Evolutionary conservation across 805 yeast species (phyloP), one percentile per base, ranked within the genome.

Genomic region (Candida odintsovae): DNA sequence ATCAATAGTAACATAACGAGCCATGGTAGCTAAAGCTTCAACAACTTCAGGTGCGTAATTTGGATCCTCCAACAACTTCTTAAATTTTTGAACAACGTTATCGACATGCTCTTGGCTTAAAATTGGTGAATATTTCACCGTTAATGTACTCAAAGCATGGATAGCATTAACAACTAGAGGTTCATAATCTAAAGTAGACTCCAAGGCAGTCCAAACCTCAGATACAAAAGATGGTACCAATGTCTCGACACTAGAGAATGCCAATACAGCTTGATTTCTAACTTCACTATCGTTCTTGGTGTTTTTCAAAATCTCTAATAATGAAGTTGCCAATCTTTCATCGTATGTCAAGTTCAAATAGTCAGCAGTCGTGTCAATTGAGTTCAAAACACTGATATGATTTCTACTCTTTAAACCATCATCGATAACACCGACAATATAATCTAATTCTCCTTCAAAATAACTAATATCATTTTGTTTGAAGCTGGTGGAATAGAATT

Each of bases 211-310:
- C 31, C 70, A 65, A 10, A 67, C 56, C 10, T 61, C 51, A 4
- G 44, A 50, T 25, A 69, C 55, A 25, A 64, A 55, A 5, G 42
- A 48, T 8, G 48, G 22, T 15, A 65, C 56, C 23, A 66, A 35
- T 2, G 55, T 50, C n/a, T 53, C 55, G 41, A 69, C 45, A 26
- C 51, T 44, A 12, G 67, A 66, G 12, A 69, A 38, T 3, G 60
- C 62, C 36, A 52, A 54, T 16, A 69, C 60, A 1, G 74, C 69
- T n/a, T 52, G 50, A 38, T 64, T 69, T 48, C 73, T 57, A 6
- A 69, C 54, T 31, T 68, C 73, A 46, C 68, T 58, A 38, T 64
- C 72, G 26, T 61, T 57, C 36, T 70, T 64, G 3, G 68, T 48
- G 2, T 65, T 57, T 0, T 57, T 45, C 6, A 70, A 72, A 35